Evolutionary conservation across 1,284 basidiomycete species (phyloP).

Genomic region (Schizopora paradoxa): DNA sequence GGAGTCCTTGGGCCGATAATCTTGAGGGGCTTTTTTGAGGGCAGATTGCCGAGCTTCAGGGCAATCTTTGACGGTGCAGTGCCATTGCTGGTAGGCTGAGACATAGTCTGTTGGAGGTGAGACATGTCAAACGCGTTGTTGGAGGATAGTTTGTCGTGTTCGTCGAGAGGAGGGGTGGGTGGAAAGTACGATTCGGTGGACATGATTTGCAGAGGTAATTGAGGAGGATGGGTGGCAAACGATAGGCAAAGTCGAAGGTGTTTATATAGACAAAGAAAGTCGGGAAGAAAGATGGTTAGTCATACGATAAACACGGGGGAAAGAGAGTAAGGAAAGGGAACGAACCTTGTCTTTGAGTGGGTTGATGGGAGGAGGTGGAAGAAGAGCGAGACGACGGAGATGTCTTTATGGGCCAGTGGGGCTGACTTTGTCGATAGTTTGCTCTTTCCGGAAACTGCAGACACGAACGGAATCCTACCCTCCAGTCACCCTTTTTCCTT

Average conservation of each 20-base stretch:
- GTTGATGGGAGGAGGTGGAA: background rate
- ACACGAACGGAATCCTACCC: too few relatives aligned
- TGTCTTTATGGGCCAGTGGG: slow-evolving; percentile 2
- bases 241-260: background rate
- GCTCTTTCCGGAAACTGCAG: too few relatives aligned
- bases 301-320: too few relatives aligned
- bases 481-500: too few relatives aligned
- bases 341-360: too few relatives aligned
- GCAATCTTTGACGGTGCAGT: slow-evolving; percentile 50
- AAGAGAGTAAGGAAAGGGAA: background rate
- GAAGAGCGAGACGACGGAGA: background rate
- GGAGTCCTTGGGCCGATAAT: slow-evolving; percentile 68
- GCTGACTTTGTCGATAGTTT: background rate
- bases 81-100: background rate
- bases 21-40: slow-evolving; percentile 63
- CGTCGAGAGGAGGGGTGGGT: slow-evolving; percentile 13
- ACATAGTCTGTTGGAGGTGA: slow-evolving; percentile 7
- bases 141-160: background rate
- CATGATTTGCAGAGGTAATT: slow-evolving; percentile 4
- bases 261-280: background rate
- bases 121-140: slow-evolving; percentile 4
- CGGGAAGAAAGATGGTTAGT: too few relatives aligned
- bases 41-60: slow-evolving; percentile 66
- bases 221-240: background rate
- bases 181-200: slow-evolving; percentile 16